A percentile compares a stretch with the other conserved stretches of the same genome.
These are phyloP conservation scores for Lupinus albus DNA, from an alignment of 306 rosid species.

Conservation along the genomic window DNA sequence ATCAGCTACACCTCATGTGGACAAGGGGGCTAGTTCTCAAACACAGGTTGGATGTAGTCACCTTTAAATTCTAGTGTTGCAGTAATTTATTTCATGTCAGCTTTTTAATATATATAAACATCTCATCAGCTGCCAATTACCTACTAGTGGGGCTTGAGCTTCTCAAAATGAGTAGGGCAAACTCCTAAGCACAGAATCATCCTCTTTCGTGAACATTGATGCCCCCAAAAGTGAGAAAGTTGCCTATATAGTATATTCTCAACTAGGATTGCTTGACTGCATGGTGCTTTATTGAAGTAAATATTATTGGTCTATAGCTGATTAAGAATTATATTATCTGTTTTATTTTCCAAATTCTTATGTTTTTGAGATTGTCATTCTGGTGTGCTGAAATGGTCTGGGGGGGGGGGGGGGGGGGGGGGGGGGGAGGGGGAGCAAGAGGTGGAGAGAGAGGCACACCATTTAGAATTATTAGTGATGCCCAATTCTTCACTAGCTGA, in stretches of 20 bases:
- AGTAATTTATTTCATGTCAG: neutral
- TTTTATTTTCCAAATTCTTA: constrained; percentile 4
- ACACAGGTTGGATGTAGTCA: constrained; percentile 54
- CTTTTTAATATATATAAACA: too few relatives aligned
- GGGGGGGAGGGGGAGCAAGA: constrained; percentile 23
- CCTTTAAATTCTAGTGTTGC: constrained; percentile 7
- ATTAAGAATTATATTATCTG: constrained; percentile 22
- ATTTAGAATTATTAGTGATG: constrained; percentile 10
- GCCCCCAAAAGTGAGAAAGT: too few relatives aligned
- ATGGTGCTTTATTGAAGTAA: constrained; percentile 9
- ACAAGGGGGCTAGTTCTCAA: constrained; percentile 62
- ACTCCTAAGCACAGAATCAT: too few relatives aligned
- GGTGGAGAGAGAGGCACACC: constrained; percentile 20
- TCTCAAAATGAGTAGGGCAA: too few relatives aligned
- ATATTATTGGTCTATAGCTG: constrained; percentile 26
- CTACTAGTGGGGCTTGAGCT: neutral
- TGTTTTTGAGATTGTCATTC: constrained; percentile 18
- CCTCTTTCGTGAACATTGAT: too few relatives aligned
- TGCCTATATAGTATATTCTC: constrained; percentile 18
- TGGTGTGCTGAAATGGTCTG: constrained; percentile 17
- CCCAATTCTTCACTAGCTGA: constrained; percentile 12
- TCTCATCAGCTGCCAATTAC: neutral
- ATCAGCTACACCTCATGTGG: constrained; percentile 65
- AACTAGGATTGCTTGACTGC: constrained; percentile 23
- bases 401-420: constrained; percentile 25